Evolutionary conservation across 2,329 filamentous ascomycete genomes (phyloP).

Genomic region (Colletotrichum australisinense): DNA sequence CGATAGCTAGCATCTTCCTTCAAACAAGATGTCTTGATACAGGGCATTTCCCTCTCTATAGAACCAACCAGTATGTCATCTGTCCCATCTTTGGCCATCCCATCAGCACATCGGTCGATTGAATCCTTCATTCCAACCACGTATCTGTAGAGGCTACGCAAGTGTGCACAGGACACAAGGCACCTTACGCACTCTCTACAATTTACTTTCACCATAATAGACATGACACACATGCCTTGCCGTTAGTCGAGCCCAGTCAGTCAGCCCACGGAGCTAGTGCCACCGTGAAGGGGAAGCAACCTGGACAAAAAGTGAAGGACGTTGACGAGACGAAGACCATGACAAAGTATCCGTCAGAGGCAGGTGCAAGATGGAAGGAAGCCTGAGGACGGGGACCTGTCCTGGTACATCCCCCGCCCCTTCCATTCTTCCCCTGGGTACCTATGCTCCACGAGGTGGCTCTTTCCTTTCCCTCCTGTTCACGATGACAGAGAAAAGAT

Average conservation of each 20-base stretch:
- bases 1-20: not conserved
- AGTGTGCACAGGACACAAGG: not conserved
- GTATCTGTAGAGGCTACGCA: not conserved
- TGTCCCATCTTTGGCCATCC: slow-evolving; percentile 34
- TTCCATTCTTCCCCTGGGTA: too few species aligned
- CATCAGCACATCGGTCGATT: slow-evolving; percentile 16
- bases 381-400: not conserved
- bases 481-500: not conserved
- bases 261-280: not conserved
- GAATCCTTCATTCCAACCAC: slow-evolving; percentile 11
- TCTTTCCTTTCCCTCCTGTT: not conserved
- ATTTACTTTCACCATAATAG: not conserved
- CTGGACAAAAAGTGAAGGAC: not conserved
- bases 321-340: not conserved
- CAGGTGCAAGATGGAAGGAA: not conserved
- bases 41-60: slow-evolving; percentile 10
- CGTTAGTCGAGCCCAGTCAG: not conserved
- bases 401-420: not conserved
- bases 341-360: not conserved
- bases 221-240: not conserved
- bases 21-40: not conserved
- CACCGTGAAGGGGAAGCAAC: not conserved
- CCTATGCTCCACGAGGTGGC: too few species aligned
- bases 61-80: slow-evolving; percentile 4
- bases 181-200: not conserved